Evolutionary conservation across 805 yeast species (phyloP), one percentile per base, ranked within the genome.

Genomic region (Yamadazyma scolyti): DNA sequence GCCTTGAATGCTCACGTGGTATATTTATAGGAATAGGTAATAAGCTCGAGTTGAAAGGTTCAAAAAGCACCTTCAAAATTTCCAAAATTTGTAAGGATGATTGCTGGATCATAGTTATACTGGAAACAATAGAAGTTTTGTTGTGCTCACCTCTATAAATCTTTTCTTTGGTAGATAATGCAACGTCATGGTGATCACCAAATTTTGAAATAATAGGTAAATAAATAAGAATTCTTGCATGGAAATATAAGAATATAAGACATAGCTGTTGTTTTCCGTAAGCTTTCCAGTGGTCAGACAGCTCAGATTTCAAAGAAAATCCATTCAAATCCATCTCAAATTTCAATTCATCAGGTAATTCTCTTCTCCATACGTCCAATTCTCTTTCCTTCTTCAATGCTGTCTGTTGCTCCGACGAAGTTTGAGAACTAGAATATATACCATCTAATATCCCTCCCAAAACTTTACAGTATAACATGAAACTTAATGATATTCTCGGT

Each of bases 361-460:
- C 83, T 13, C 79, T 61, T 44, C 85, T 66, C 96, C 96, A 88
- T 28, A 73, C 61, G 43, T 87, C 95, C 27, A 88, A 62, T 45
- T 79, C 71, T 43, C 81, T 76, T 48, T 88, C 96, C 23, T 50
- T 49, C 13, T 46, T 47, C 19, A 26, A 28, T 3, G 30, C 31
- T 8, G 30, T 19, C 9, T 31, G 33, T 8, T 56, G 43, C 5
- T 46, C 52, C 27, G 64, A 56, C 13, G 38, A 36, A 21, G 36
- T 40, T 38, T 65, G 74, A 41, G 63, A 72, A 49, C 89, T 72
- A 29, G 78, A 75, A 56, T 79, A 83, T 8, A 82, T 75, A 0
- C 79, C 67, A 56, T 83, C 90, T 28, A 87, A 57, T 24, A 86
- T 77, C 33, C 74, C 71, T 0, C 93, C 93, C 44, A 87, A 58